Percentiles rank a stretch among this genome's conserved stretches.
Evolutionary conservation across 2,329 filamentous ascomycete genomes (phyloP).

Genomic region (Fusarium brevicatenulatum): DNA sequence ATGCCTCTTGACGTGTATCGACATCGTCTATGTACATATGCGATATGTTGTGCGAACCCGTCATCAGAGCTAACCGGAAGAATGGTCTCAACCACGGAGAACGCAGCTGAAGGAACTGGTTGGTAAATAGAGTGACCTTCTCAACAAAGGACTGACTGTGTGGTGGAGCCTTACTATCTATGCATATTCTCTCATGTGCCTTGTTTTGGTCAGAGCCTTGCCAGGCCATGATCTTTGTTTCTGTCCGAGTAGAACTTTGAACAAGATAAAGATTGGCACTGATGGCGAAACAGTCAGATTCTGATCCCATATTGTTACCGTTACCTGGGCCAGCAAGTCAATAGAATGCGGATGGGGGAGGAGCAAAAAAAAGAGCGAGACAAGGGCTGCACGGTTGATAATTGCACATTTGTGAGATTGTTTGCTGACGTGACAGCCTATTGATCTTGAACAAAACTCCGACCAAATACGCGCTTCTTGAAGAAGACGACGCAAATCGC

Average conservation of each 20-base stretch:
- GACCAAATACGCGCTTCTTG: slow-evolving; percentile 13
- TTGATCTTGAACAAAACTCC: neutral
- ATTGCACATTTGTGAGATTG: neutral
- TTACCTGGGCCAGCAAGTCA: neutral
- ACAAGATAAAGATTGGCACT: slow-evolving; percentile 19
- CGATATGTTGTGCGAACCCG: slow-evolving; percentile 10
- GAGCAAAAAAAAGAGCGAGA: neutral
- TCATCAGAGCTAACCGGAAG: slow-evolving; percentile 20
- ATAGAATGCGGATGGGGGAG: neutral
- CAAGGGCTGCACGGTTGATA: neutral
- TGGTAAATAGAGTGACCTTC: neutral
- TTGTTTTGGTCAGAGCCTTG: slow-evolving; percentile 1
- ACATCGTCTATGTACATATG: slow-evolving; percentile 1
- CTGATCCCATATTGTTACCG: neutral
- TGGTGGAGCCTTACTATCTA: neutral
- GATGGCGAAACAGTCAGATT: slow-evolving; percentile 16
- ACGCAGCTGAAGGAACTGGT: neutral
- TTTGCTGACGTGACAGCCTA: slow-evolving; percentile 1
- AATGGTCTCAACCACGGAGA: neutral
- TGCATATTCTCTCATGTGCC: slow-evolving; percentile 1
- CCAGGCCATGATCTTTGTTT: neutral
- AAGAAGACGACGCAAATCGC: neutral
- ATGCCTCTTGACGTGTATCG: slow-evolving; percentile 33
- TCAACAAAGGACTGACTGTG: slow-evolving; percentile 22
- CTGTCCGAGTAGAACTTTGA: neutral